Evolutionary conservation across 352 stramenopile species (phyloP).

Genomic region (Globisporangium splendens): DNA sequence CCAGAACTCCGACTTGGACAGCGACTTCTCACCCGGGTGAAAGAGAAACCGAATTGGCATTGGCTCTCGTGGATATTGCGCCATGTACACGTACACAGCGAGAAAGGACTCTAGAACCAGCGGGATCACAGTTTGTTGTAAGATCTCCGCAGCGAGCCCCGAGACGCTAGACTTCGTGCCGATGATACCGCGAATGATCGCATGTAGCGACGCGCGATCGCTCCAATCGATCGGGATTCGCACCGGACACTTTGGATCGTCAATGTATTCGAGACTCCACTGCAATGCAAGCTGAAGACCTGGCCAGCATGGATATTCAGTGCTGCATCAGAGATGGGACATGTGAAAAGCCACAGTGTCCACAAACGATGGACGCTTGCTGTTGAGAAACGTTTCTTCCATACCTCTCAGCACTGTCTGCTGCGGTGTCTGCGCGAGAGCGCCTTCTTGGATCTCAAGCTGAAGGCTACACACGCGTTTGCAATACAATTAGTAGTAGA

Average conservation of each 20-base stretch:
- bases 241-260: conserved; percentile 35
- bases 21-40: conserved; percentile 15
- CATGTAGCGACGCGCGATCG: conserved; percentile 23
- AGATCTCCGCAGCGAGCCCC: conserved; percentile 3
- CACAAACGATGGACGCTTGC: too few relatives aligned
- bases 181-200: conserved; percentile 43
- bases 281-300: conserved; percentile 41
- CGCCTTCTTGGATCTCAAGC: conserved; percentile 36
- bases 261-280: conserved; percentile 48
- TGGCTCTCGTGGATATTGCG: conserved; percentile 29
- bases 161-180: conserved; percentile 26
- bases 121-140: conserved; percentile 24
- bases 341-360: background rate
- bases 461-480: conserved; percentile 23
- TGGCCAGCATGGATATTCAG: conserved; percentile 4
- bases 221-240: conserved; percentile 47
- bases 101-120: conserved; percentile 47
- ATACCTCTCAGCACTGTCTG: conserved; percentile 28
- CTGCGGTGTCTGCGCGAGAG: conserved; percentile 24
- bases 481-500: background rate
- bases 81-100: conserved; percentile 33
- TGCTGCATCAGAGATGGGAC: background rate
- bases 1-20: conserved; percentile 30
- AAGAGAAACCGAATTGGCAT: conserved; percentile 51
- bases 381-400: background rate